phyloP scores from a whole-genome alignment of 176 grass and related monocot species.

The Eragrostis nindensis region DNA sequence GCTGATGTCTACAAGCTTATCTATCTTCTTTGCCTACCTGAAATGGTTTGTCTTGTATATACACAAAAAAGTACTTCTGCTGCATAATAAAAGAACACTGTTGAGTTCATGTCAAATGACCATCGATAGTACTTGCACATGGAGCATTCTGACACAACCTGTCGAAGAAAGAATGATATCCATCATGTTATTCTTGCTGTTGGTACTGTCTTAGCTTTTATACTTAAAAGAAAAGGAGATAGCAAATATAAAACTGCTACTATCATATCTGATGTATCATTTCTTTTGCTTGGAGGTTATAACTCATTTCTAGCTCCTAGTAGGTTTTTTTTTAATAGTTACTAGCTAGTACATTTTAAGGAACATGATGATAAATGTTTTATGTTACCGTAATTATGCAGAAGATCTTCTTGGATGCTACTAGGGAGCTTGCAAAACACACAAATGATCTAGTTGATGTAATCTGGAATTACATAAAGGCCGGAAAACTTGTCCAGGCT shows the following conservation, averaged over 20 bases:
- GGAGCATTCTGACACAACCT: too few species aligned
- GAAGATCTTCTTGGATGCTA: not conserved
- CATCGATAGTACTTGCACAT: too few species aligned
- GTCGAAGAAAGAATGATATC: too few species aligned
- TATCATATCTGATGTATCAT: not conserved
- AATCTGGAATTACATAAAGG: not conserved
- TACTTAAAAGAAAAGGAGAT: not conserved
- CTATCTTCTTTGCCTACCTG: too few species aligned
- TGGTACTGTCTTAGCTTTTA: too few species aligned
- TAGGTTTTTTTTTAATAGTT: too few species aligned
- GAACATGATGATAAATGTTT: not conserved
- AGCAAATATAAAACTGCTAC: not conserved
- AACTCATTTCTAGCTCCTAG: not conserved
- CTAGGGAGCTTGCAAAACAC: slow-evolving; percentile 4
- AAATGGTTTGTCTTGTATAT: too few species aligned
- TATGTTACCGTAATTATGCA: not conserved
- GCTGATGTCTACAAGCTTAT: too few species aligned
- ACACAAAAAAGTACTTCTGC: too few species aligned
- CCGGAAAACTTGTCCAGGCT: not conserved
- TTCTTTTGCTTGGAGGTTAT: not conserved
- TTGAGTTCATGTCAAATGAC: too few species aligned
- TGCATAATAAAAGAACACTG: too few species aligned
- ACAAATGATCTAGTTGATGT: not conserved
- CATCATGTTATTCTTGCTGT: too few species aligned
- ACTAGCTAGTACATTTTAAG: not conserved